Evolutionary conservation across 2,329 filamentous ascomycete species (phyloP).

Genomic region (Claviceps cyperi): DNA sequence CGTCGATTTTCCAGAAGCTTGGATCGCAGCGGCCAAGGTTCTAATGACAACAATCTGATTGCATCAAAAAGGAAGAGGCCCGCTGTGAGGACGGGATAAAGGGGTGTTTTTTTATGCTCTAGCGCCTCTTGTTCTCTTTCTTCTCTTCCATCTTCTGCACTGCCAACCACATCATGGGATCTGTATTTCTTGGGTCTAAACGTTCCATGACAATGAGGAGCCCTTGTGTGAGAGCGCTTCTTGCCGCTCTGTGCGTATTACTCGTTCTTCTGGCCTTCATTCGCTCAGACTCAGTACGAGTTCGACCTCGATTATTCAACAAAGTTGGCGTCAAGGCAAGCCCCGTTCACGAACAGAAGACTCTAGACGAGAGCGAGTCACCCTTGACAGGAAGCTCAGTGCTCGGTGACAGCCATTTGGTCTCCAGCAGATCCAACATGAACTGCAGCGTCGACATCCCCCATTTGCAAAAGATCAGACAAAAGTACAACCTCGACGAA

Average conservation of each 20-base stretch:
- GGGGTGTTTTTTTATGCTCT: neutral
- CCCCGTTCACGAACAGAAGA: conserved; percentile 16
- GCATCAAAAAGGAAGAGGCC: neutral
- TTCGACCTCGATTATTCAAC: conserved; percentile 25
- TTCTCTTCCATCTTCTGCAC: neutral
- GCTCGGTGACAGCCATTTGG: conserved; percentile 6
- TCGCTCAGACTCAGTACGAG: conserved; percentile 26
- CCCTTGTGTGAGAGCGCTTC: conserved; percentile 29
- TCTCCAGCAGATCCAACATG: conserved; percentile 21
- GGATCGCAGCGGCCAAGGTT: neutral
- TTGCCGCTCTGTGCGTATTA: conserved; percentile 28
- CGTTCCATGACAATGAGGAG: conserved; percentile 35
- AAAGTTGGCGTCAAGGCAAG: conserved; percentile 16
- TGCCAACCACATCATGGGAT: conserved; percentile 17
- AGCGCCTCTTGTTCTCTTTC: neutral
- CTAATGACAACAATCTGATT: neutral
- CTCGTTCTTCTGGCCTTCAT: conserved; percentile 27
- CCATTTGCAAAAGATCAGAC: conserved; percentile 29
- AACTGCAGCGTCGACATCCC: conserved; percentile 35
- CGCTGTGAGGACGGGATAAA: neutral
- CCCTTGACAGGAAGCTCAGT: conserved; percentile 9
- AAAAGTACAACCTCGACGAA: conserved; percentile 32
- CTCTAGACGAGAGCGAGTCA: conserved; percentile 13
- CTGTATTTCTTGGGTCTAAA: conserved; percentile 21
- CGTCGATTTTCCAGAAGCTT: neutral